A percentile compares a stretch with the other conserved stretches of the same genome.
Evolutionary conservation across 2,329 filamentous ascomycete genomes (phyloP).

Genomic region (Alternaria arborescens): DNA sequence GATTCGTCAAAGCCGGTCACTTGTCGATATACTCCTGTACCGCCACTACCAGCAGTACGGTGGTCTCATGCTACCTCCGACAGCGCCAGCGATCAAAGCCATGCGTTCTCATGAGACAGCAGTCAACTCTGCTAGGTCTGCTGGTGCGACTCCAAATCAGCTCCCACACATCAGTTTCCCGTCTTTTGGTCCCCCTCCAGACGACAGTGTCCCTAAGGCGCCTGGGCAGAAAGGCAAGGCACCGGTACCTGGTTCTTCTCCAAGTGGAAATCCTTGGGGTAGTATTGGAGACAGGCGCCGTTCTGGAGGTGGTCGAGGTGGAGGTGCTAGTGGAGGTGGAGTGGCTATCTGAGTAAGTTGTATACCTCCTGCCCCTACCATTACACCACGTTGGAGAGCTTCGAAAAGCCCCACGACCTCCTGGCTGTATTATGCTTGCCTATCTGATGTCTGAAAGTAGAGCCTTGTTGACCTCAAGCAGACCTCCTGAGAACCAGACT

Average conservation of each 20-base stretch:
- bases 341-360: background rate
- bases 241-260: background rate
- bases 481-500: background rate
- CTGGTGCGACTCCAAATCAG: background rate
- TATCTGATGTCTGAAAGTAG: background rate
- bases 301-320: background rate
- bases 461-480: background rate
- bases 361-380: background rate
- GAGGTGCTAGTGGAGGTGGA: background rate
- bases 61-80: conserved; percentile 16
- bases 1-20: conserved; percentile 10
- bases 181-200: background rate
- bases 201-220: background rate
- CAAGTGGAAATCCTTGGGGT: background rate
- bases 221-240: background rate
- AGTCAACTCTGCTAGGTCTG: background rate
- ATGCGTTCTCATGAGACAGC: background rate
- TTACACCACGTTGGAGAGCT: too few relatives aligned
- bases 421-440: background rate
- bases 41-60: conserved; percentile 19
- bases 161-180: background rate
- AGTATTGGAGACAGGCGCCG: background rate
- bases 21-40: conserved; percentile 15
- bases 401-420: background rate
- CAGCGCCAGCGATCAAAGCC: background rate